Percentiles rank a stretch among this genome's conserved stretches.
Evolutionary conservation across 495 filamentous ascomycete species (phyloP).

Genomic region (Penicillium coffeae): DNA sequence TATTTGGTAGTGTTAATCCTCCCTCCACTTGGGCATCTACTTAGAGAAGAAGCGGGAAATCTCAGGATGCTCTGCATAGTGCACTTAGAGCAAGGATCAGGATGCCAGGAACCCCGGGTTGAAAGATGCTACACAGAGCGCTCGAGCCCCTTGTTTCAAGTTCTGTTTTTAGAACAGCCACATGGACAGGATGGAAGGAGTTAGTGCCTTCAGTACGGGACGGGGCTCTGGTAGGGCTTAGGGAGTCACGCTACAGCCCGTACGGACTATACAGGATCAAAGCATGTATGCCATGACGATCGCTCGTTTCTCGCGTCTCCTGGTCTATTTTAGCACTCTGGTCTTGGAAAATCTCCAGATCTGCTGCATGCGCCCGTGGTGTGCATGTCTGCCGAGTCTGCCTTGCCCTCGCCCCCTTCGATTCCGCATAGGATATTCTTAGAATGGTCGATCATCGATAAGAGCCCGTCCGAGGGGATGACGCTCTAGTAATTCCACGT

Average conservation of each 20-base stretch:
- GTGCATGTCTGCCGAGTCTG: not conserved
- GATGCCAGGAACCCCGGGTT: not conserved
- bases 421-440: not conserved
- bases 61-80: not conserved
- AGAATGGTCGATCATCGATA: not conserved
- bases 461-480: not conserved
- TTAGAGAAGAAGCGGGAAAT: too few relatives aligned
- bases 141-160: not conserved
- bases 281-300: too few relatives aligned
- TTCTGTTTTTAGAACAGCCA: constrained; percentile 15
- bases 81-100: not conserved
- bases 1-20: too few relatives aligned
- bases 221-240: not conserved
- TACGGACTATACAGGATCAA: too few relatives aligned
- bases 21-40: too few relatives aligned
- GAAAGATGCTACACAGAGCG: not conserved
- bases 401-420: not conserved
- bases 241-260: not conserved
- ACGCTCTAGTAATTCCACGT: not conserved
- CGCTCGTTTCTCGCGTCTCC: too few relatives aligned
- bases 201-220: not conserved
- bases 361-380: not conserved
- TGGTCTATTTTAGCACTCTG: too few relatives aligned
- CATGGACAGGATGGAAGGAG: constrained; percentile 4
- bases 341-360: not conserved